phyloP scores from a whole-genome alignment of 2,329 filamentous ascomycete species.

The Calonectria leucothoes region DNA sequence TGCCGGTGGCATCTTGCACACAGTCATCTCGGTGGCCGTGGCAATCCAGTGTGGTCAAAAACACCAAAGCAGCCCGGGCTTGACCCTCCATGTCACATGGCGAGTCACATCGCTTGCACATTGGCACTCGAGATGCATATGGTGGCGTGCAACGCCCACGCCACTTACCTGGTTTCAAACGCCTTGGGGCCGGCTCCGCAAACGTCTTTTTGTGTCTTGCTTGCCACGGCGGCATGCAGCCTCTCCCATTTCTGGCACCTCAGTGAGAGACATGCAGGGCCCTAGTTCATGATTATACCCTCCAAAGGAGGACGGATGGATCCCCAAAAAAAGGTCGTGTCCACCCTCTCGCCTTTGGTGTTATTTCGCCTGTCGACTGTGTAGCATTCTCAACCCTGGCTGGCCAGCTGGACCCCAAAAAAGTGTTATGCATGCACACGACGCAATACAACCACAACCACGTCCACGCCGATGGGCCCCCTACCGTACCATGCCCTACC shows the following conservation, averaged over 20 bases:
- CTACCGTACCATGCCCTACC: not conserved
- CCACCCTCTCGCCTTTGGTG: too few species aligned
- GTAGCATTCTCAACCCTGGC: not conserved
- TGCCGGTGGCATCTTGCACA: not conserved
- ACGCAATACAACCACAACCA: slow-evolving; percentile 21
- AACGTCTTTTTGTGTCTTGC: not conserved
- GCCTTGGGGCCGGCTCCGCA: not conserved
- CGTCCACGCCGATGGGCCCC: not conserved
- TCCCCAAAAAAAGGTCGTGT: not conserved
- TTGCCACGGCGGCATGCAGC: not conserved
- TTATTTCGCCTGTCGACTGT: not conserved
- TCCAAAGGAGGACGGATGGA: not conserved
- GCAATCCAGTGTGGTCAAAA: not conserved
- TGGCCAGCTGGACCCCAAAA: slow-evolving; percentile 15
- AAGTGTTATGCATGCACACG: slow-evolving; percentile 16
- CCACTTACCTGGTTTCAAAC: not conserved
- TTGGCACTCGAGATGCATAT: not conserved
- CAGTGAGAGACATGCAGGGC: slow-evolving; percentile 17
- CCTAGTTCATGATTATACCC: not conserved
- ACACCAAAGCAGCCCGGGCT: not conserved
- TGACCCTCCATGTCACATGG: slow-evolving; percentile 14
- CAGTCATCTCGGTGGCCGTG: not conserved
- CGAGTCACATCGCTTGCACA: slow-evolving; percentile 9
- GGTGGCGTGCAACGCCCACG: slow-evolving; percentile 21
- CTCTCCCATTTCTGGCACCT: not conserved